Conservation (phyloP, 1,284 basidiomycete species). For the Apiotrichum gamsii region DNA sequence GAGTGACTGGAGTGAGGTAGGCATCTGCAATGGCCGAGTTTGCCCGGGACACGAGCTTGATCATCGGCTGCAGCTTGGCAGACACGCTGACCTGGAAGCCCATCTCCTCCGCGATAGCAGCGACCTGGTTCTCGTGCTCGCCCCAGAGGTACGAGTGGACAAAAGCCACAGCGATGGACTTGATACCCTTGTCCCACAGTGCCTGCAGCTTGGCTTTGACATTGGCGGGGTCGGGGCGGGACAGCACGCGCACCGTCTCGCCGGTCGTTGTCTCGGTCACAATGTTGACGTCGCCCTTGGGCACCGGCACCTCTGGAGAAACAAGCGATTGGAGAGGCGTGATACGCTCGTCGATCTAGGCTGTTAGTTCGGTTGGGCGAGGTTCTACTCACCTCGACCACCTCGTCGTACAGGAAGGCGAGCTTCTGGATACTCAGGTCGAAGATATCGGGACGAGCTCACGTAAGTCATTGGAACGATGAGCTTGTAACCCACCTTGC, state of each 20-base stretch:
- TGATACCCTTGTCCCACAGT: constrained; percentile 30
- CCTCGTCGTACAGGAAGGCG: constrained; percentile 68
- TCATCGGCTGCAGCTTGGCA: constrained; percentile 36
- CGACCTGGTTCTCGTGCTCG: constrained; percentile 35
- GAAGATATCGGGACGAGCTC: constrained; percentile 67
- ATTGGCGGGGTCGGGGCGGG: constrained; percentile 50
- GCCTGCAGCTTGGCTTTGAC: constrained; percentile 28
- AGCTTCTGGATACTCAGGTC: constrained; percentile 79
- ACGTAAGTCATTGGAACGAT: not conserved
- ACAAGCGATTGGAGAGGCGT: constrained; percentile 57
- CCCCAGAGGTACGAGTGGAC: constrained; percentile 36
- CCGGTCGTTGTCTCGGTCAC: constrained; percentile 50
- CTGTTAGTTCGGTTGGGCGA: not conserved
- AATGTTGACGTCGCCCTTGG: constrained; percentile 16
- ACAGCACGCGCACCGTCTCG: constrained; percentile 80
- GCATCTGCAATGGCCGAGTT: constrained; percentile 52
- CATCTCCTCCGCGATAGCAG: constrained; percentile 27
- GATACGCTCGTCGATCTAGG: constrained; percentile 70
- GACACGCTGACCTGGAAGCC: constrained; percentile 38
- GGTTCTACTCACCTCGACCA: constrained; percentile 67
- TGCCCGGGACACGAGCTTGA: constrained; percentile 50
- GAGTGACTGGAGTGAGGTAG: constrained; percentile 51
- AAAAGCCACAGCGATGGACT: constrained; percentile 30
- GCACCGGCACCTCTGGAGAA: constrained; percentile 16
- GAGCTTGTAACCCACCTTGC: constrained; percentile 23